phyloP scores from a whole-genome alignment of 768 basidiomycete species.

The Rubroboletus satanas region DNA sequence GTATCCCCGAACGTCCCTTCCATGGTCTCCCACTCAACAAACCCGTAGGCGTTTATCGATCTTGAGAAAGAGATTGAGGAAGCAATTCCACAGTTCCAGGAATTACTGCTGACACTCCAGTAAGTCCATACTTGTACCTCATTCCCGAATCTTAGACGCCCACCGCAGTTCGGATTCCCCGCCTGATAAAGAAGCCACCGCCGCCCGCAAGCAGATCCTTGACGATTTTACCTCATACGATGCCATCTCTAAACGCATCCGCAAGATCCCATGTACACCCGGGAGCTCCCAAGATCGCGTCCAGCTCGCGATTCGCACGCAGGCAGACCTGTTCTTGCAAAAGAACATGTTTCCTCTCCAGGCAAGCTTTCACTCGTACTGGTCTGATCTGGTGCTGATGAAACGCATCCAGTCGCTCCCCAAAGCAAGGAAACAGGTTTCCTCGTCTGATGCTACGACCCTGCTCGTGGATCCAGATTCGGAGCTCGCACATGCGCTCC shows the following conservation, averaged over 20 bases:
- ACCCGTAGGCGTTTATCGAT: conserved; percentile 54
- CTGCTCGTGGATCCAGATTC: conserved; percentile 60
- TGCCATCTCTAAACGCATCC: conserved; percentile 79
- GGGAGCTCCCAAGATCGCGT: conserved; percentile 80
- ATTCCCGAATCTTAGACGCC: conserved; percentile 10
- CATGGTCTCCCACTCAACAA: neutral
- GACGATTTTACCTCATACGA: conserved; percentile 90
- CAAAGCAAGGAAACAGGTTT: conserved; percentile 38
- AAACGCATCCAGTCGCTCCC: conserved; percentile 40
- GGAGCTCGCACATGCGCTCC: conserved; percentile 65
- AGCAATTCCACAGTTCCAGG: conserved; percentile 82
- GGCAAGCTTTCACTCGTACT: conserved; percentile 6
- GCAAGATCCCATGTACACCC: conserved; percentile 59
- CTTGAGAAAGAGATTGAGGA: conserved; percentile 92
- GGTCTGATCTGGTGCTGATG: neutral
- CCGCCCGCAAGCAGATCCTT: conserved; percentile 75
- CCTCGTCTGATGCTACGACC: conserved; percentile 12
- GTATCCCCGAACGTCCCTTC: neutral
- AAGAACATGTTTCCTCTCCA: conserved; percentile 75
- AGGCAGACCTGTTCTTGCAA: conserved; percentile 78
- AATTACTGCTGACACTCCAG: conserved; percentile 71
- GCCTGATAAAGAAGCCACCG: conserved; percentile 63
- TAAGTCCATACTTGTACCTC: conserved; percentile 22
- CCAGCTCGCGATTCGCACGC: conserved; percentile 72
- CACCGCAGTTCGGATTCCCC: conserved; percentile 39